Conservation (phyloP, 2,329 filamentous ascomycete genomes). For the Epichloe baconii region DNA sequence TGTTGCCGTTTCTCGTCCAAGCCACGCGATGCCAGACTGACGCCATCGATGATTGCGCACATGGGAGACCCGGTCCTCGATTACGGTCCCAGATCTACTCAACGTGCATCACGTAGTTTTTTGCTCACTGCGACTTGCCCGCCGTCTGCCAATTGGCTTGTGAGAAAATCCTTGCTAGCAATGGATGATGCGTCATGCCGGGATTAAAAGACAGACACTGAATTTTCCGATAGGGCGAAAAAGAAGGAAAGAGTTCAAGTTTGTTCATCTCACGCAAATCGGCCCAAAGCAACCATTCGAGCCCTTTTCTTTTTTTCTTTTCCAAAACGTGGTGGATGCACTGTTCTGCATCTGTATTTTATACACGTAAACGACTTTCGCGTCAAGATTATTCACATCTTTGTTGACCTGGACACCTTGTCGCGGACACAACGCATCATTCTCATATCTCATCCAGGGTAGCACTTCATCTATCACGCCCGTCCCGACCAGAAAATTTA, state of each 20-base stretch:
- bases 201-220: background rate
- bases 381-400: background rate
- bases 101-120: background rate
- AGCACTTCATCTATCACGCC: background rate
- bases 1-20: no score
- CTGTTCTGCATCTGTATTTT: no score
- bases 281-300: background rate
- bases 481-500: background rate
- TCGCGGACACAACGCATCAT: background rate
- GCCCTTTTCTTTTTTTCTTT: background rate
- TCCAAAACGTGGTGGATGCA: background rate
- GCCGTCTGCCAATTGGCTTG: background rate
- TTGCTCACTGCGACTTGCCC: background rate
- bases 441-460: background rate
- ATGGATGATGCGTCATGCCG: background rate
- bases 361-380: background rate
- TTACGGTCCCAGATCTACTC: constrained; percentile 1
- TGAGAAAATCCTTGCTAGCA: background rate
- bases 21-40: background rate
- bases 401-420: background rate
- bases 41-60: background rate
- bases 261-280: background rate
- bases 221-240: no score
- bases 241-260: no score
- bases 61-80: background rate